These are phyloP conservation scores for Candida suzukii DNA, from an alignment of 805 yeast species.

Conservation along the genomic window DNA sequence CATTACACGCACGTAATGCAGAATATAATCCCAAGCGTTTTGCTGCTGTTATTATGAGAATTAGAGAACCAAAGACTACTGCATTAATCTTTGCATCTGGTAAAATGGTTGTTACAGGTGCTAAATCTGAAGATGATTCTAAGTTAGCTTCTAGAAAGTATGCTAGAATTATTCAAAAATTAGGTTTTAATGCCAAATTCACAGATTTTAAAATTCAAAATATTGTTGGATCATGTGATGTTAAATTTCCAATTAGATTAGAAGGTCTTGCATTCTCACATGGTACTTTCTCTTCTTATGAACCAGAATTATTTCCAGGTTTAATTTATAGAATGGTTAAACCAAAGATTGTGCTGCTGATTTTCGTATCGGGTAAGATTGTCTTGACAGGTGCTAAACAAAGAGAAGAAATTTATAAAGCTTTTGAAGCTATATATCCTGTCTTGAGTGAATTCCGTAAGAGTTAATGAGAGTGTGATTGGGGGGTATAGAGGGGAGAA, in stretches of 20 bases:
- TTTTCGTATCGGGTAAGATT: constrained; percentile 95
- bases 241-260: constrained; percentile 91
- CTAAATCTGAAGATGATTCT: constrained; percentile 97
- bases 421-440: constrained; percentile 97
- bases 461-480: constrained; percentile 8
- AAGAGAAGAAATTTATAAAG: constrained; percentile 96
- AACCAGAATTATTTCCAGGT: constrained; percentile 97
- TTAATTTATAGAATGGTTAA: constrained; percentile 98
- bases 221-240: constrained; percentile 98
- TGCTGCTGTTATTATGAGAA: constrained; percentile 99
- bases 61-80: constrained; percentile 97
- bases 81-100: constrained; percentile 98
- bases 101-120: constrained; percentile 99
- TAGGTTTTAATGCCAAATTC: constrained; percentile 96
- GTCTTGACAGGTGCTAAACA: constrained; percentile 98
- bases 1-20: constrained; percentile 97
- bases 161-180: constrained; percentile 95
- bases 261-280: constrained; percentile 98
- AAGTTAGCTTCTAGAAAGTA: constrained; percentile 95
- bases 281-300: constrained; percentile 97
- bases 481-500: too few species aligned
- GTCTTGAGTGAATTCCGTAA: constrained; percentile 97
- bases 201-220: constrained; percentile 97
- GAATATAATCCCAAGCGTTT: constrained; percentile 98
- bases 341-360: constrained; percentile 92